Base-by-base conservation (phyloP, 2,329 filamentous ascomycete genomes). In the Dactylonectria macrodidyma region DNA sequence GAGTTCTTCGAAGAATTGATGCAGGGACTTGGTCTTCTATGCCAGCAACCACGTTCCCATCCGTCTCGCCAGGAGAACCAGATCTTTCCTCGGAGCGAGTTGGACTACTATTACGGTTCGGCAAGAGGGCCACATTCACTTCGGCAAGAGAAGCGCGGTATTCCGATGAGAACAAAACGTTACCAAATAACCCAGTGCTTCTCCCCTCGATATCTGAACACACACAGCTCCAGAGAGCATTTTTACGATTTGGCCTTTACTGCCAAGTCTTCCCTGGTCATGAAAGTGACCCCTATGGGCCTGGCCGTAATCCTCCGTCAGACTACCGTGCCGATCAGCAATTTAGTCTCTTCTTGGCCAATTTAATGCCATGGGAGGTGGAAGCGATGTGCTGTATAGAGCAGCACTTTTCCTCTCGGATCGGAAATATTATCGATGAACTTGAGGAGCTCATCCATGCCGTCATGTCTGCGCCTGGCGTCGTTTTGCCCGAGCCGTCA, bases 231-330 rank as follows among this genome's bases (percentile, higher is more conserved):
- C 51, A 63, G 16, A 57, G 60, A 30, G 52, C 41, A 14, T 63
- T 63, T 33, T 14, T 63, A 5, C 33, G 30, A 34, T 57, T 63
- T 33, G 44, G 33, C 3, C 60, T 63, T 10, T 57, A 57, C 52
- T 33, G 52, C n/a, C 30, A 24, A 22, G 38, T 41, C 16, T 63
- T 63, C 30, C 60, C 52, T 41, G 14, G 33, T 22, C 2, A 30
- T 19, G 51, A 30, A 16, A 24, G 9, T 56, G 51, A 62, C 33
- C 41, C 51, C 5, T 26, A 38, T 7, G 30, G 41, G 22, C 48
- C 19, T 38, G 12, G 11, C 48, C 34, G 10, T 24, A 19, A 19
- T 19, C 19, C 10, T 22, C 59, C 48, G 6, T 22, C 22, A 54
- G 7, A 46, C 41, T 14, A 38, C 19, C 60, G 38, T 48, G 38